Conservation (phyloP, 768 basidiomycete species). For the Lactarius pseudohatsudake region DNA sequence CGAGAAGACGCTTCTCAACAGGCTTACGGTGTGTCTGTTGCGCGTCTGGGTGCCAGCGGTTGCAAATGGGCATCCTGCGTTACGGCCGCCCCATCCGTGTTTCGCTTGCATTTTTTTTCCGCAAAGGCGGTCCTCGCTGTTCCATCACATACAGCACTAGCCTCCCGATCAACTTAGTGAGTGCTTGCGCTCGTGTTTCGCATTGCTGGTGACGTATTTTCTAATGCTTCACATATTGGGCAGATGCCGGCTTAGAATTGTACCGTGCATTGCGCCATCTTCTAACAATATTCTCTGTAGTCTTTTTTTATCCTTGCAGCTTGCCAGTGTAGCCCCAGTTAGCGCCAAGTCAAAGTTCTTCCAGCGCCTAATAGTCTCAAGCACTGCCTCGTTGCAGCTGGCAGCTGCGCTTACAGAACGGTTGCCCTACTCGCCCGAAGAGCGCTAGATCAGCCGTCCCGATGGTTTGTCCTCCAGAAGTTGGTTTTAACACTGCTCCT, state of each 20-base stretch:
- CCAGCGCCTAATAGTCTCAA: background rate
- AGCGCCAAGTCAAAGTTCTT: background rate
- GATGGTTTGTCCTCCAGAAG: slow-evolving; percentile 20
- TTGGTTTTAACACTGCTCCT: slow-evolving; percentile 8
- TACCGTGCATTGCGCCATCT: background rate
- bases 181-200: slow-evolving; percentile 2
- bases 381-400: slow-evolving; percentile 7
- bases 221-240: background rate
- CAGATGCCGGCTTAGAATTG: background rate
- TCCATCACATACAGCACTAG: background rate
- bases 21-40: background rate
- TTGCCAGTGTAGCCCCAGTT: slow-evolving; percentile 11
- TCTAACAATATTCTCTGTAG: background rate
- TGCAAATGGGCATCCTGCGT: background rate
- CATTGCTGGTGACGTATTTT: background rate
- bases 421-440: slow-evolving; percentile 14
- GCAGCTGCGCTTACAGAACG: slow-evolving; percentile 14
- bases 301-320: background rate
- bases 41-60: background rate
- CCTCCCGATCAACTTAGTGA: background rate
- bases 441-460: slow-evolving; percentile 16
- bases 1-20: slow-evolving; percentile 4
- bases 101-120: background rate
- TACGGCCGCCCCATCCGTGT: background rate
- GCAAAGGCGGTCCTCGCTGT: background rate